Evolutionary conservation across 805 yeast species (phyloP).

Genomic region (Yarrowia divulgata): DNA sequence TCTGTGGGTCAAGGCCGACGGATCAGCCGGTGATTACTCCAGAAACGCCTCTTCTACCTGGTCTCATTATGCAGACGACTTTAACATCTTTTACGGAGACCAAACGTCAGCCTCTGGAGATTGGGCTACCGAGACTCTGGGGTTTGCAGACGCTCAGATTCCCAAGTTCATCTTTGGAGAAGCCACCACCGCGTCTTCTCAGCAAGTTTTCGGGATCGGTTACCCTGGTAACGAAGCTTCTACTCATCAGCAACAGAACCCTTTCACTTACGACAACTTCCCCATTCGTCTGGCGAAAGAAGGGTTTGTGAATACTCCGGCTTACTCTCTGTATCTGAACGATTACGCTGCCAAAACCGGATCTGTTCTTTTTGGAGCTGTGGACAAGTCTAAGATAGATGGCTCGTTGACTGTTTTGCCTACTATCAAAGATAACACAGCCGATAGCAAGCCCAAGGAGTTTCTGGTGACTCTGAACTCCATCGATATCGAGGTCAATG

Average conservation of each 20-base stretch:
- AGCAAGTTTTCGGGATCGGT: slow-evolving; percentile 44
- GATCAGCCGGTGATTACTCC: slow-evolving; percentile 23
- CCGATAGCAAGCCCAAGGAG: slow-evolving; percentile 4
- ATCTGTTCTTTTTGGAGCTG: slow-evolving; percentile 44
- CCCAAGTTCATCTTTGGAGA: slow-evolving; percentile 43
- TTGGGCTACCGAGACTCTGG: slow-evolving; percentile 68
- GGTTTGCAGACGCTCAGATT: slow-evolving; percentile 57
- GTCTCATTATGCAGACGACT: slow-evolving; percentile 42
- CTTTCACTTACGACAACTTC: slow-evolving; percentile 47
- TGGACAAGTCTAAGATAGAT: slow-evolving; percentile 42
- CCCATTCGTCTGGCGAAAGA: slow-evolving; percentile 50
- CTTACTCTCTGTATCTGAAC: slow-evolving; percentile 56
- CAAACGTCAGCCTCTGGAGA: slow-evolving; percentile 53
- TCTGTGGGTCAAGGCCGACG: slow-evolving; percentile 57
- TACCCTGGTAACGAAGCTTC: slow-evolving; percentile 42
- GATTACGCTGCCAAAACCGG: slow-evolving; percentile 45
- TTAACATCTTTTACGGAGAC: slow-evolving; percentile 51
- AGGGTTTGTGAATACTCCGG: slow-evolving; percentile 52
- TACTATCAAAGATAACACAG: slow-evolving; percentile 49
- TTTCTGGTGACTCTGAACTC: slow-evolving; percentile 26
- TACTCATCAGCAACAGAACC: slow-evolving; percentile 29
- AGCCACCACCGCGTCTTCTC: slow-evolving; percentile 30
- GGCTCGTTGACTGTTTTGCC: slow-evolving; percentile 48
- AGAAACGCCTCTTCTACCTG: slow-evolving; percentile 43
- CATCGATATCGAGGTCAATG: slow-evolving; percentile 41